Base-by-base conservation (phyloP, 768 basidiomycete genomes). In the Mycena floridula region DNA sequence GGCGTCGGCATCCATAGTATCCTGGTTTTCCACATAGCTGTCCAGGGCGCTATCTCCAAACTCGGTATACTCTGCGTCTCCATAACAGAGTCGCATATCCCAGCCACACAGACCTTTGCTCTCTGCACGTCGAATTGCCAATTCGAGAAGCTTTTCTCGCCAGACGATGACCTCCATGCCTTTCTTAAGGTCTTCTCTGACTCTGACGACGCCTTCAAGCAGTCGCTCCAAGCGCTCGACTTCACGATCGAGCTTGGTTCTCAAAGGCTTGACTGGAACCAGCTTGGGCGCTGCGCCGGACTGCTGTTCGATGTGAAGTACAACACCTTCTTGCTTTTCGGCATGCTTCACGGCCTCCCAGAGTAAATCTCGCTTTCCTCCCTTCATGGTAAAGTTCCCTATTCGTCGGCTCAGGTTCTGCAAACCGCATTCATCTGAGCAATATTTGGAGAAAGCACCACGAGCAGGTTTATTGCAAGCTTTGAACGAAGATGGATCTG, bases 371-470 rank as follows among this genome's bases (percentile, higher is more conserved):
- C 73, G 72, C 56, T 76, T 76, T 4, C 82, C 82, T 16, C 82
- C 82, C 25, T 74, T 74, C 52, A 74, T 74, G 9, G 75, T 65
- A 75, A 79, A 87, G 28, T 66, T 67, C 21, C 79, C 70, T 38
- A 88, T 78, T 37, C 79, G 79, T 37, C 66, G 64, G 49, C 74
- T 77, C 80, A 86, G 81, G 62, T 76, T 84, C 51, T 76, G 77
- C 49, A 87, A 66, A 11, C 91, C 91, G 51, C 91, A 95, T 49
- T 85, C 87, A 43, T 89, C 85, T 12, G 89, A 91, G 60, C 91
- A 95, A 59, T 91, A 95, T 60, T 94, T 94, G 20, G 90, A 93
- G 55, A 91, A 83, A 2, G 76, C 76, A 20, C 86, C 84, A 13
- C 87, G 83, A 6, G 85, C 80, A 8, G 91, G 84, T 49, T 81